Base-by-base conservation (phyloP, 345 rosid species). In the Hypericum androsaemum region DNA sequence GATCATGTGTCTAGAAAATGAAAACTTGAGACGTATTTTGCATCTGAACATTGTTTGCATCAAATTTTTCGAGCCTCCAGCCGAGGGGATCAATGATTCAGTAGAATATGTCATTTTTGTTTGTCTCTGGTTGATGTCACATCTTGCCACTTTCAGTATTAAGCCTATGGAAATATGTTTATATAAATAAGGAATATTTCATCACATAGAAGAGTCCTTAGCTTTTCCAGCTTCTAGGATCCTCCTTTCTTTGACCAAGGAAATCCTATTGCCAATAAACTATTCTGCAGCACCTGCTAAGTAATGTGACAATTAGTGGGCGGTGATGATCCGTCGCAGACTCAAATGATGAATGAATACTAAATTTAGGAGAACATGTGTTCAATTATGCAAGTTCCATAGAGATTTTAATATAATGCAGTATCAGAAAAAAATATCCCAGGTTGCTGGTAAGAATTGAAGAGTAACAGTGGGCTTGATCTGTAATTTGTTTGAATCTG, bases 401-500 rank as follows among this genome's bases (percentile, higher is more conserved):
- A 22, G 32, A 22, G 32, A 22, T 22, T 22, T 22, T 22, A 22
- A 22, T 22, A n/a, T n/a, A n/a, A n/a, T n/a, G n/a, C n/a, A n/a
- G n/a, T n/a, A n/a, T n/a, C n/a, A 4, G 32, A 22, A 22, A 22
- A 22, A 22, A 22, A 22, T 22, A 54, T 37, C 38, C 41, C 32
- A 38, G 38, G 32, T 43, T 56, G 53, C 52, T 50, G 11, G 41
- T 10, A 13, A 32, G 41, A 52, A 17, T 48, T 53, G 49, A 40
- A 11, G 56, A 55, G 51, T 39, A 46, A 15, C 55, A 59, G 52
- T 60, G 45, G 54, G 42, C 22, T 48, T 48, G 48, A 22, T 64
- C 65, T 60, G 61, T 50, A 1, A 49, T 49, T 56, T 49, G 51
- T 11, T 43, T 45, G 8, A 12, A 39, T 38, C 39, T 39, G 49